phyloP scores from a whole-genome alignment of 441 rosid species.

The Gossypium gossypioides region DNA sequence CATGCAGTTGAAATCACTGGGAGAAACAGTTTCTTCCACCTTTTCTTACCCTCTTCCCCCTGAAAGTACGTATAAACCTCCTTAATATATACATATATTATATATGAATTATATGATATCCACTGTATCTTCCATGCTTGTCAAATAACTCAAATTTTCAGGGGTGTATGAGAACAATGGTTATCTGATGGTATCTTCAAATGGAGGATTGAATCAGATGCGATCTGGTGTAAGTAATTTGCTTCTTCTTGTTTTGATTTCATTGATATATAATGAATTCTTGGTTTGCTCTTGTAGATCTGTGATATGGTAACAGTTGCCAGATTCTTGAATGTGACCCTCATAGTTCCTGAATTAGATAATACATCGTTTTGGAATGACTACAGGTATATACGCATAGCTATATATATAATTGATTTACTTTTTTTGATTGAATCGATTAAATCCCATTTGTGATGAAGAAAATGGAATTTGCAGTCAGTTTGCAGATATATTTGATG shows the following conservation, averaged over 20 bases:
- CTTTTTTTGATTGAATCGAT: no score
- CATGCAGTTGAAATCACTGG: slow-evolving; percentile 21
- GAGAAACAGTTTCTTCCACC: slow-evolving; percentile 4
- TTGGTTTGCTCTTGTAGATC: slow-evolving; percentile 19
- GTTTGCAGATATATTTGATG: slow-evolving; percentile 31
- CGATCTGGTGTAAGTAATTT: slow-evolving; percentile 26
- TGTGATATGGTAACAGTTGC: slow-evolving; percentile 40
- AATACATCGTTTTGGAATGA: slow-evolving; percentile 34
- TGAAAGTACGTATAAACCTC: slow-evolving; percentile 10
- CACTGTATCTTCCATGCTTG: no score
- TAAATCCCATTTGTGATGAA: no score
- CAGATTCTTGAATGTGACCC: slow-evolving; percentile 31
- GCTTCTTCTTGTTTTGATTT: neutral
- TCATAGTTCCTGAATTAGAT: slow-evolving; percentile 35
- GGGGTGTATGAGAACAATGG: slow-evolving; percentile 35
- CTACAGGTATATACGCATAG: slow-evolving; percentile 15
- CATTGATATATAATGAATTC: neutral
- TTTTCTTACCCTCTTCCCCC: slow-evolving; percentile 8
- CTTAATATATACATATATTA: neutral
- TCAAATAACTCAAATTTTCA: neutral
- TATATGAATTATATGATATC: no score
- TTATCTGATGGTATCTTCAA: slow-evolving; percentile 28
- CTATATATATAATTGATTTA: no score
- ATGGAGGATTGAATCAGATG: slow-evolving; percentile 42
- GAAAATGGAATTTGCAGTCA: slow-evolving; percentile 21